Conservation (phyloP, 2,329 filamentous ascomycete species). For the Verticillium albo-atrum region DNA sequence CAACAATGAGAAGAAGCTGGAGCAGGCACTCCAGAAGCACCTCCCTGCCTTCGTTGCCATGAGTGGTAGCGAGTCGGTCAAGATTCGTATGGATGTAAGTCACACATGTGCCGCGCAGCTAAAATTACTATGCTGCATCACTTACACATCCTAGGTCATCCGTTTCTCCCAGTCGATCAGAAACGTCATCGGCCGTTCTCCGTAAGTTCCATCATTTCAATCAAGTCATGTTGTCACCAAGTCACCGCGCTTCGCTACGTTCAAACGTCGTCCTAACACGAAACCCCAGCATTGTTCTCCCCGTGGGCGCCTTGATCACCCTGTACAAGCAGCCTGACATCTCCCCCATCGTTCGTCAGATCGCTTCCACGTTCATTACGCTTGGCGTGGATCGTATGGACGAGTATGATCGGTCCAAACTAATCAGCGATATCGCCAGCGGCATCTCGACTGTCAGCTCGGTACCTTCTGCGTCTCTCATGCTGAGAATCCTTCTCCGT, state of each 20-base stretch:
- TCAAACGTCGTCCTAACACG: neutral
- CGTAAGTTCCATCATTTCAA: neutral
- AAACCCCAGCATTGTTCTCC: conserved; percentile 62
- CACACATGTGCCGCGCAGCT: neutral
- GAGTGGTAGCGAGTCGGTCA: conserved; percentile 71
- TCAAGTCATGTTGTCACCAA: neutral
- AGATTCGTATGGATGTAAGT: conserved; percentile 52
- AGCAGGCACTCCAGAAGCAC: conserved; percentile 72
- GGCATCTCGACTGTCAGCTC: conserved; percentile 50
- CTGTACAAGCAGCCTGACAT: conserved; percentile 77
- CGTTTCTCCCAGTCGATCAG: conserved; percentile 7
- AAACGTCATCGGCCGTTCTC: conserved; percentile 5
- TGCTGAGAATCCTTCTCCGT: conserved; percentile 81
- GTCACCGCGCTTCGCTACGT: neutral
- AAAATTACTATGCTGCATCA: neutral
- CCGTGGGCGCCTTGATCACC: conserved; percentile 76
- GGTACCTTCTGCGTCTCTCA: conserved; percentile 40
- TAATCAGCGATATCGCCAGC: conserved; percentile 66
- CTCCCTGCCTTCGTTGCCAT: conserved; percentile 81
- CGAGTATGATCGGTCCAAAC: conserved; percentile 58
- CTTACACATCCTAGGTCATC: conserved; percentile 7
- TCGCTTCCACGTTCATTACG: conserved; percentile 85
- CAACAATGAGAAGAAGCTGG: conserved; percentile 78
- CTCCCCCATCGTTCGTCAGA: conserved; percentile 73
- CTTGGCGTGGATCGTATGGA: conserved; percentile 60